A percentile compares a stretch with the other conserved stretches of the same genome.
phyloP scores from a whole-genome alignment of 768 basidiomycete species.

The Tricholoma matsutake region DNA sequence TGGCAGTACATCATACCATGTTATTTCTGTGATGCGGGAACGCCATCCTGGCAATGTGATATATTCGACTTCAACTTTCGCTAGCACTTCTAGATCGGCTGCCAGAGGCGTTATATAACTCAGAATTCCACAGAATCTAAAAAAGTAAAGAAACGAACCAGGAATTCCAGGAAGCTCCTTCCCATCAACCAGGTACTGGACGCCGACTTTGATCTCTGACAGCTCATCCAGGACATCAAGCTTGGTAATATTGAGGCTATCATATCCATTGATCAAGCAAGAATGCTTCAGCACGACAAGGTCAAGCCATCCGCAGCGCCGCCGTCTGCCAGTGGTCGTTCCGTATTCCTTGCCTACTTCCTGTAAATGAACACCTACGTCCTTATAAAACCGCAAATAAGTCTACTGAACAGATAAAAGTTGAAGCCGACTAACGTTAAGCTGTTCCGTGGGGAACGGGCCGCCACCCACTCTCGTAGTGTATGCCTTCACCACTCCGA shows the following conservation, averaged over 20 bases:
- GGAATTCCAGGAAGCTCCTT: slow-evolving; percentile 83
- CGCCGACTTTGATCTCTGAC: slow-evolving; percentile 82
- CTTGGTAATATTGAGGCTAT: slow-evolving; percentile 91
- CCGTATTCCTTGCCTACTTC: slow-evolving; percentile 93
- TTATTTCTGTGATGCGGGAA: slow-evolving; percentile 61
- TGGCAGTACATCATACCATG: slow-evolving; percentile 72
- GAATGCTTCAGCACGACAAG: slow-evolving; percentile 94
- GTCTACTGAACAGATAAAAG: background rate
- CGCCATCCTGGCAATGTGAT: slow-evolving; percentile 92
- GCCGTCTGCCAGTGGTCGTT: slow-evolving; percentile 85
- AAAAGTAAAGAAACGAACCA: slow-evolving; percentile 48
- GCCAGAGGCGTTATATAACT: no score
- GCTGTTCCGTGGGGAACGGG: slow-evolving; percentile 95
- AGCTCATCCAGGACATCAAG: slow-evolving; percentile 88
- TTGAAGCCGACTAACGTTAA: slow-evolving; percentile 56
- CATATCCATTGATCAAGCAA: slow-evolving; percentile 93
- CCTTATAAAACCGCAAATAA: slow-evolving; percentile 37
- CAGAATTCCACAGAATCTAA: background rate
- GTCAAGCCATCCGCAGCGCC: slow-evolving; percentile 98
- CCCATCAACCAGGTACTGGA: slow-evolving; percentile 77
- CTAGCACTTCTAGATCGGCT: slow-evolving; percentile 87
- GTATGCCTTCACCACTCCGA: slow-evolving; percentile 97
- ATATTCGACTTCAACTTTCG: slow-evolving; percentile 80
- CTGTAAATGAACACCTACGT: slow-evolving; percentile 82
- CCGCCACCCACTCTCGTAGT: slow-evolving; percentile 99